A percentile compares a stretch with the other conserved stretches of the same genome.
Conservation (phyloP, 2,329 filamentous ascomycete species). For the Leptographium galeiforme region DNA sequence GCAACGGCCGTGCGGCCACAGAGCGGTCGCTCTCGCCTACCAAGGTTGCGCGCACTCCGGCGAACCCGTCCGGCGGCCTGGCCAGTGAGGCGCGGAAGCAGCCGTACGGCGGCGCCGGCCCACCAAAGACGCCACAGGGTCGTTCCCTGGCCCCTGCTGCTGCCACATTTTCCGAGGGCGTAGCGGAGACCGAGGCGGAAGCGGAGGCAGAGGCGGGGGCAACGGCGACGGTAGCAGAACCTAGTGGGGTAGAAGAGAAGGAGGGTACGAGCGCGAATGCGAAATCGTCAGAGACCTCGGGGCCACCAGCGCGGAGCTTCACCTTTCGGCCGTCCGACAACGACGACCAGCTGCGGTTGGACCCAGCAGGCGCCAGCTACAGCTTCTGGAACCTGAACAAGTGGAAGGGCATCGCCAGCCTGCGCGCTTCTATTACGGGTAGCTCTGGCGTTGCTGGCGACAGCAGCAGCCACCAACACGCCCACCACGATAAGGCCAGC, state of each 20-base stretch:
- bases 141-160: too few relatives aligned
- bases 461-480: not conserved
- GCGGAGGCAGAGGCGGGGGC: not conserved
- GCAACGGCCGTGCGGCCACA: conserved; percentile 24
- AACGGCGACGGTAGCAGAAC: too few relatives aligned
- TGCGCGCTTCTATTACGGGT: conserved; percentile 12
- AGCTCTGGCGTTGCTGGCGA: not conserved
- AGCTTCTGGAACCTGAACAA: conserved; percentile 45
- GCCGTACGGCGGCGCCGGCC: conserved; percentile 20
- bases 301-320: conserved; percentile 43
- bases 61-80: conserved; percentile 23
- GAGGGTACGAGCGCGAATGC: too few relatives aligned
- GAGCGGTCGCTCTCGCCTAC: conserved; percentile 43
- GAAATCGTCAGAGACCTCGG: conserved; percentile 9
- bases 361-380: conserved; percentile 26
- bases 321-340: conserved; percentile 29
- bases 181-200: not conserved
- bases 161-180: not conserved
- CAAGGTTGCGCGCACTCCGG: conserved; percentile 25
- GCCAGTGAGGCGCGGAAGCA: conserved; percentile 33
- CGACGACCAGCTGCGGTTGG: conserved; percentile 20
- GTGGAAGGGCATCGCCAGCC: conserved; percentile 32
- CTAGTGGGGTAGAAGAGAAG: not conserved
- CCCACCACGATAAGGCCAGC: not conserved
- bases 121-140: too few relatives aligned